Evolutionary conservation across 805 yeast genomes (phyloP), one percentile per base, ranked within the genome.

Genomic region (Sungouiella thailandica): DNA sequence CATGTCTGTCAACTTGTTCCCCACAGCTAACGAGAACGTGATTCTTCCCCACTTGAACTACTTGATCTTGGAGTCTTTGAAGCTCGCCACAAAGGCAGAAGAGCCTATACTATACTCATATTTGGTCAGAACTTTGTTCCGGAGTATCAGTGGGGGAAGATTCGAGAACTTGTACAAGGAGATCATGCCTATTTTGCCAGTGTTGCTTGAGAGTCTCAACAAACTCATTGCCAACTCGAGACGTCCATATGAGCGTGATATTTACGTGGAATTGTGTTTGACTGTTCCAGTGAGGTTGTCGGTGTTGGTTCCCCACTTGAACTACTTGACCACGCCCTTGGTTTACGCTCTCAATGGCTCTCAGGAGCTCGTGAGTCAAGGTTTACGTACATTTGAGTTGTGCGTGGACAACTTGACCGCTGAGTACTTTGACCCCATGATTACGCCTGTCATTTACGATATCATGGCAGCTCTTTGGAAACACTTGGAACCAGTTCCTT

Each of bases 341-440:
- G 97, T 90, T 0, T 76, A 79, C 44, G 97, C 99, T 0, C 65
- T 93, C 41, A 84, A 84, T 52, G 95, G 96, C 0, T 73, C 87
- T 1, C 96, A 81, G 41, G 99, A 93, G 42, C 72, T 94, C 27
- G 93, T 93, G 1, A 79, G 89, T 30, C 98, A 93, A 58, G 99
- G 99, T 29, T 65, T 93, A 43, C 69, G 99, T 43, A 94, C 98
- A 0, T 74, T 93, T 37, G 99, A 93, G 53, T 69, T 93, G 5
- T 93, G 98, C 54, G 96, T 93, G 16, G 99, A 93, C 51, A 93
- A 94, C 50, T 60, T 93, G 40, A 94, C 97, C 0, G 95, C 97
- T 0, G 95, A 89, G 44, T 93, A 89, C 57, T 88, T 93, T 57
- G 98, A 93, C 50, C 97, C 98, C 2, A 89, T 93, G 53, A 80